Percentiles rank a stretch among this genome's conserved stretches.
Conservation (phyloP, 352 stramenopile species). For the Pythium vanterpoolii region DNA sequence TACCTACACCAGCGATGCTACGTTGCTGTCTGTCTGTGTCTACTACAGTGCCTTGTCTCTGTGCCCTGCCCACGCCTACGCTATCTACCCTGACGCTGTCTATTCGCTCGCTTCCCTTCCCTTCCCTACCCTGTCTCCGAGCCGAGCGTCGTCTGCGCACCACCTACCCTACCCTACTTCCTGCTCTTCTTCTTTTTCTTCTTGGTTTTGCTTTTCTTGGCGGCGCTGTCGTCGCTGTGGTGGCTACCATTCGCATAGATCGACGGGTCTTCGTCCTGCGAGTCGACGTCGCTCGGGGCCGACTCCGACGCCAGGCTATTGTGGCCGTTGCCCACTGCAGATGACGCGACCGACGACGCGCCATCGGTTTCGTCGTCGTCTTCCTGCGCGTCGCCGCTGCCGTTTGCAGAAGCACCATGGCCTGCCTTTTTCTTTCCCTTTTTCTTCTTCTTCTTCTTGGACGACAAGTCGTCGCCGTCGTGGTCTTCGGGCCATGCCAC, state of each 20-base stretch:
- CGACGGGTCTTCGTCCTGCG: slow-evolving; percentile 13
- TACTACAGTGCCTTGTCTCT: neutral
- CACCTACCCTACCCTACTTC: slow-evolving; percentile 23
- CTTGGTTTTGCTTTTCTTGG: slow-evolving; percentile 29
- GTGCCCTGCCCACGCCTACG: neutral
- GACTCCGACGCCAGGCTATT: neutral
- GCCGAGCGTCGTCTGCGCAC: neutral
- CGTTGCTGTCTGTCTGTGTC: slow-evolving; percentile 3
- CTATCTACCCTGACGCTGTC: slow-evolving; percentile 11
- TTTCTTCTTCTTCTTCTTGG: slow-evolving; percentile 67
- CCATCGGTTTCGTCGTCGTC: slow-evolving; percentile 17
- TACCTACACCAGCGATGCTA: slow-evolving; percentile 12
- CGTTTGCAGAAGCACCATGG: neutral
- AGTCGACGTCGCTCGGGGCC: slow-evolving; percentile 5
- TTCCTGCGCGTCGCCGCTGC: slow-evolving; percentile 3
- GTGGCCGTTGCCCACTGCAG: neutral
- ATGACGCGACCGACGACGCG: slow-evolving; percentile 12
- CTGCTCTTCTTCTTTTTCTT: slow-evolving; percentile 39
- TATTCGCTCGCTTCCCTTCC: no score
- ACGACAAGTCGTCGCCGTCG: slow-evolving; percentile 22
- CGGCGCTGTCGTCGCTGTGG: neutral
- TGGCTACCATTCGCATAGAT: slow-evolving; percentile 1
- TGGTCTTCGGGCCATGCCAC: slow-evolving; percentile 79
- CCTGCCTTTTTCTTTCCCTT: slow-evolving; percentile 60
- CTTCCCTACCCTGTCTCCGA: neutral